Evolutionary conservation across 352 stramenopile species (phyloP).

Genomic region (Stramenopiles sp.): DNA sequence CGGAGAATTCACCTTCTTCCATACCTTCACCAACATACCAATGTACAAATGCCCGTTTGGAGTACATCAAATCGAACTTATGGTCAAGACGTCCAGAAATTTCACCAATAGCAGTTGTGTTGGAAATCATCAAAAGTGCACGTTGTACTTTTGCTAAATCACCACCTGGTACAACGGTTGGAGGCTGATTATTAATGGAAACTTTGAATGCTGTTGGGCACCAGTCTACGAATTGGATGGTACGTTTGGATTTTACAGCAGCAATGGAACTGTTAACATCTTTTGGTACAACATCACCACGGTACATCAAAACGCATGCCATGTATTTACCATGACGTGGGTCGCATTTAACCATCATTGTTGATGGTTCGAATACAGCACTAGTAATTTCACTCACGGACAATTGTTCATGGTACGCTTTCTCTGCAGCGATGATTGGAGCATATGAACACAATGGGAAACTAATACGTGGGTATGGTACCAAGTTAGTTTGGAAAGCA

Average conservation of each 20-base stretch:
- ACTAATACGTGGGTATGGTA: constrained; percentile 94
- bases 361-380: constrained; percentile 83
- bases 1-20: constrained; percentile 98
- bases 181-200: constrained; percentile 14
- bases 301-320: constrained; percentile 93
- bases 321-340: constrained; percentile 97
- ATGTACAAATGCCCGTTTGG: constrained; percentile 95
- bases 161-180: constrained; percentile 11
- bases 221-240: constrained; percentile 98
- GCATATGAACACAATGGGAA: constrained; percentile 97
- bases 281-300: constrained; percentile 67
- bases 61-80: constrained; percentile 85
- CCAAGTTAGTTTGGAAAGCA: constrained; percentile 98
- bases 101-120: constrained; percentile 10
- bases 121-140: constrained; percentile 12
- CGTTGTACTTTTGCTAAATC: constrained; percentile 12
- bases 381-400: constrained; percentile 95
- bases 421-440: constrained; percentile 88
- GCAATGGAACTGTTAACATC: constrained; percentile 85
- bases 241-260: constrained; percentile 97
- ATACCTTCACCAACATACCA: constrained; percentile 98
- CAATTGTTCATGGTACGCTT: constrained; percentile 87
- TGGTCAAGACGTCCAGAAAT: constrained; percentile 11
- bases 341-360: constrained; percentile 99
- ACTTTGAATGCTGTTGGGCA: constrained; percentile 47